Conservation (phyloP, 2,329 filamentous ascomycete genomes). For the Dactylellina drechsleri region DNA sequence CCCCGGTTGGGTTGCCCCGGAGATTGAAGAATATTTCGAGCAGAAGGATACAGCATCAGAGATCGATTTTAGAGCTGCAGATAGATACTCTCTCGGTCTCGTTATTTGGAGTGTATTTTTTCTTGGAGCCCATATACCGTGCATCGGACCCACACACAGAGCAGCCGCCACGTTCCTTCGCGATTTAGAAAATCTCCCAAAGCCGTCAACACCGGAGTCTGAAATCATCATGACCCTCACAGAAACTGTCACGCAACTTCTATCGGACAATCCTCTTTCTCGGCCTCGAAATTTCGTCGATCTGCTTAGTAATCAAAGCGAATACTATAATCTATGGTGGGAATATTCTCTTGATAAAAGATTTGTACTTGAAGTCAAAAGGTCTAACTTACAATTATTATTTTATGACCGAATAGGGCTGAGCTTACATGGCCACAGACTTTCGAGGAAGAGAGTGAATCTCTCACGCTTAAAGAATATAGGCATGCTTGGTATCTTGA, state of each 20-base stretch:
- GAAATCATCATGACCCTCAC: not conserved
- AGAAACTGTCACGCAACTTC: not conserved
- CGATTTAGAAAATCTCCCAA: not conserved
- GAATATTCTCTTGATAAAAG: not conserved
- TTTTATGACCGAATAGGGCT: not conserved
- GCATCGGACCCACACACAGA: not conserved
- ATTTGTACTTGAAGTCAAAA: not conserved
- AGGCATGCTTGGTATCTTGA: not conserved
- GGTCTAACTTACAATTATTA: too few species aligned
- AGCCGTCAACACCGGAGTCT: not conserved
- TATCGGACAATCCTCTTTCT: not conserved
- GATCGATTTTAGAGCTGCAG: slow-evolving; percentile 7
- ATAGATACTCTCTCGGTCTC: slow-evolving; percentile 13
- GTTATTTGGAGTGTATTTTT: slow-evolving; percentile 13
- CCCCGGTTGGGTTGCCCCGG: slow-evolving; percentile 33
- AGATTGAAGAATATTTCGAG: slow-evolving; percentile 15
- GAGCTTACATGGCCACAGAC: not conserved
- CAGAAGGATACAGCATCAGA: slow-evolving; percentile 8
- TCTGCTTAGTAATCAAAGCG: not conserved
- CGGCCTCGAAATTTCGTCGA: not conserved
- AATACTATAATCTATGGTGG: slow-evolving; percentile 10
- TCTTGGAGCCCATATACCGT: not conserved
- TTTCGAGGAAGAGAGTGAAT: not conserved
- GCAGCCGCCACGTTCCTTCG: not conserved
- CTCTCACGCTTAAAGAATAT: not conserved